phyloP scores from a whole-genome alignment of 164 flowering plant species.

The Vitis rotundifolia region DNA sequence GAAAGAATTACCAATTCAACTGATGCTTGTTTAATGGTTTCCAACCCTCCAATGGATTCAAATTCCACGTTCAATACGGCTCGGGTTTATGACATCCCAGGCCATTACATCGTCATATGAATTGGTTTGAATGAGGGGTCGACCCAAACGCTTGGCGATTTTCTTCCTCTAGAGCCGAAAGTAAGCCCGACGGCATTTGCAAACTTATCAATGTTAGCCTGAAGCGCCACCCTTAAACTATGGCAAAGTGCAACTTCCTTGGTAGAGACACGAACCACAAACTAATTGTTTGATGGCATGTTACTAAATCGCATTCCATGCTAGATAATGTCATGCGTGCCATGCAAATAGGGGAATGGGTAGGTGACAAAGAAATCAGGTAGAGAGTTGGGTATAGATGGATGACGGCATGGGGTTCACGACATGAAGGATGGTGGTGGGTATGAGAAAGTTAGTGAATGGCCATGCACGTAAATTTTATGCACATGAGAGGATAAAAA shows the following conservation, averaged over 20 bases:
- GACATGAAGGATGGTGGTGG: no score
- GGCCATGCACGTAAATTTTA: no score
- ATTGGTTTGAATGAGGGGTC: slow-evolving; percentile 85
- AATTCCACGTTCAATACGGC: slow-evolving; percentile 79
- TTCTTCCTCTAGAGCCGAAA: slow-evolving; percentile 98
- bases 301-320: slow-evolving; percentile 42
- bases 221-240: slow-evolving; percentile 72
- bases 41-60: slow-evolving; percentile 81
- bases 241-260: slow-evolving; percentile 94
- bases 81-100: slow-evolving; percentile 87
- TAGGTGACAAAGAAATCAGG: no score
- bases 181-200: slow-evolving; percentile 96
- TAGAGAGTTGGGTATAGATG: no score
- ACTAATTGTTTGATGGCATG: slow-evolving; percentile 41
- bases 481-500: no score
- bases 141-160: slow-evolving; percentile 81
- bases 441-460: no score
- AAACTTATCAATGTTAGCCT: slow-evolving; percentile 91
- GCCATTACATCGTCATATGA: slow-evolving; percentile 95
- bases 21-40: slow-evolving; percentile 64
- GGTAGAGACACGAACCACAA: slow-evolving; percentile 64
- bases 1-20: slow-evolving; percentile 80
- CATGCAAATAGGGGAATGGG: no score
- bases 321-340: no score
- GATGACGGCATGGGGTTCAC: no score